Conservation (phyloP, 164 flowering plant species). For the Sextonia rubra region DNA sequence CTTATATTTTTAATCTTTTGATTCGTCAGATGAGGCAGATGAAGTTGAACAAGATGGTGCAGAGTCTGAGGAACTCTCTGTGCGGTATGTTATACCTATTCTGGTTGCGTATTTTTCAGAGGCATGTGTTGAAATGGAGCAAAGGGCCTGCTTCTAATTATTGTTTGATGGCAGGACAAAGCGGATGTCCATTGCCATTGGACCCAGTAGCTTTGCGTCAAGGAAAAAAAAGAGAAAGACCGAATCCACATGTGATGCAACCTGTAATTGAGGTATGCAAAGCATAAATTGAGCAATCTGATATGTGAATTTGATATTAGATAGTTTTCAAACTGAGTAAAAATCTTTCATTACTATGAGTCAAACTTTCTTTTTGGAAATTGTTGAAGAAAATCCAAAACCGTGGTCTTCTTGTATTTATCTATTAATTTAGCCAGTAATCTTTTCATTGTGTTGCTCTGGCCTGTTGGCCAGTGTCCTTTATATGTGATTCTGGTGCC, state of each 20-base stretch:
- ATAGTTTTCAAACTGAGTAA: too few relatives aligned
- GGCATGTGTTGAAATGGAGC: not conserved
- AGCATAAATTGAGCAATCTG: not conserved
- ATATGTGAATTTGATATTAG: not conserved
- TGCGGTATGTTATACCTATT: constrained; percentile 29
- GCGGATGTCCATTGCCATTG: constrained; percentile 68
- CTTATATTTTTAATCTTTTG: constrained; percentile 3
- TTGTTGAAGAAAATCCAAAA: not conserved
- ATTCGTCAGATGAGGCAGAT: constrained; percentile 25
- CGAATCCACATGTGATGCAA: constrained; percentile 5
- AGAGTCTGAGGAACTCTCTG: constrained; percentile 47
- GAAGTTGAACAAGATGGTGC: constrained; percentile 13
- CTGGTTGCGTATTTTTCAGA: not conserved
- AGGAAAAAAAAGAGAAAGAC: constrained; percentile 65
- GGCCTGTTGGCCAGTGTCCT: not conserved
- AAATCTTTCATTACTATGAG: not conserved
- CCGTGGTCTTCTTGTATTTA: not conserved
- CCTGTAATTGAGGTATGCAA: constrained; percentile 1
- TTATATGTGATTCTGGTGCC: not conserved
- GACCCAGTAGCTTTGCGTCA: constrained; percentile 75
- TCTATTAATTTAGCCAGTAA: not conserved
- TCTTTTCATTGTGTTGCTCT: not conserved
- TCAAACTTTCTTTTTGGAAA: not conserved
- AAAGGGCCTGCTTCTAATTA: not conserved
- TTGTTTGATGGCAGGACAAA: constrained; percentile 51